Percentiles rank a stretch among this genome's conserved stretches.
Conservation (phyloP, 2,329 filamentous ascomycete species). For the Thermochaetoides dissita region DNA sequence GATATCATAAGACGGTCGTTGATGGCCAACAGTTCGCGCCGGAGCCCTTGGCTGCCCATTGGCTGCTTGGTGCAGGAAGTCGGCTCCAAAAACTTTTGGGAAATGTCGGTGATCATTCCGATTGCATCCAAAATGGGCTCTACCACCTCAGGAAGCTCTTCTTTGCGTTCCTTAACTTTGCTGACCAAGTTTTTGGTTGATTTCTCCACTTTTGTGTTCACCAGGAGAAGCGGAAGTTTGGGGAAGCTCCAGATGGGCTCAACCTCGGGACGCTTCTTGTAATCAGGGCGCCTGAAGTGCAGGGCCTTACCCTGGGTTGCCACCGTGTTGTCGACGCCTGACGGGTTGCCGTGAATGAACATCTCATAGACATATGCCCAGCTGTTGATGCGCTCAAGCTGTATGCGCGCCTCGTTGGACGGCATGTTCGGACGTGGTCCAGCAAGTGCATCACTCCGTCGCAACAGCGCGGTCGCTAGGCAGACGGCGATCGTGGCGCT, state of each 20-base stretch:
- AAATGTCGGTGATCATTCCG: slow-evolving; percentile 51
- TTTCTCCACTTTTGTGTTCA: slow-evolving; percentile 78
- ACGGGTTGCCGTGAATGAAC: slow-evolving; percentile 94
- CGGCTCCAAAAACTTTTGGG: slow-evolving; percentile 42
- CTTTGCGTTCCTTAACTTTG: slow-evolving; percentile 65
- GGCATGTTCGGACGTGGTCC: slow-evolving; percentile 89
- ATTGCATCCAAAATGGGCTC: slow-evolving; percentile 75
- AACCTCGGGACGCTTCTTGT: slow-evolving; percentile 62
- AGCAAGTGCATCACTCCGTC: slow-evolving; percentile 77
- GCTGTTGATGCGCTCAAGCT: slow-evolving; percentile 88
- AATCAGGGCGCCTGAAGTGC: slow-evolving; percentile 70
- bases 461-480: slow-evolving; percentile 65
- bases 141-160: slow-evolving; percentile 61
- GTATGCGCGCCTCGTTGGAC: slow-evolving; percentile 68
- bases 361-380: slow-evolving; percentile 97
- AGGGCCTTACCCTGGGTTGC: slow-evolving; percentile 88
- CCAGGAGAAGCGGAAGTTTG: slow-evolving; percentile 74
- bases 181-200: slow-evolving; percentile 75
- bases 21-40: no score
- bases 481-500: slow-evolving; percentile 93
- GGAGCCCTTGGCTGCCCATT: no score
- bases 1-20: no score
- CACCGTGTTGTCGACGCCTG: slow-evolving; percentile 94
- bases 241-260: slow-evolving; percentile 74
- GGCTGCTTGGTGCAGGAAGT: slow-evolving; percentile 51